Base-by-base conservation (phyloP, 306 rosid genomes). In the Elaeagnus macrophylla region DNA sequence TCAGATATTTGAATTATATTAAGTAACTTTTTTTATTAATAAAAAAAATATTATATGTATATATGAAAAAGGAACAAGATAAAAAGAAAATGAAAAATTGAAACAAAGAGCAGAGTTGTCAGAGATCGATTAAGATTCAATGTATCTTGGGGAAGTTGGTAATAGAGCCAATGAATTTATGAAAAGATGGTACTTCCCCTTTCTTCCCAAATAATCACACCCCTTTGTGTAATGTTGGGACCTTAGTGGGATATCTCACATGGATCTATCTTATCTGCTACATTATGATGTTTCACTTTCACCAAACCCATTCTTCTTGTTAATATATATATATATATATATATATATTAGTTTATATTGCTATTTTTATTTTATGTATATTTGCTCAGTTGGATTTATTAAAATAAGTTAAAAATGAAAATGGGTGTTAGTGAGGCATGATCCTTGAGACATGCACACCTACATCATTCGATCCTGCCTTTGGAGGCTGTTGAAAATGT, bases 361-460 rank as follows among this genome's bases (percentile, higher is more conserved):
- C 10, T 39, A 43, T 3, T 45, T 37, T 62, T 16, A 18, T 14
- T 39, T 39, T 59, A 12, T 1, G 32, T 37, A 53, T 8, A 54
- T 51, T 60, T 25, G 32, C 32, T 25, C 32, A 35, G 45, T 59
- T 11, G 25, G 50, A 48, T 52, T 46, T 6, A 18, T 12, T 18
- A 5, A 57, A 15, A 46, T 37, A 32, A 47, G 57, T n/a, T 32
- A 45, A 61, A 17, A 45, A 13, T 48, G 62, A 56, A 71, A 66
- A 58, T 51, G 76, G 67, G 20, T 56, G 69, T 50, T 60, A 51
- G 7, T 45, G 79, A 72, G 68, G 91, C 76, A 72, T 82, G 88
- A 88, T 82, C 61, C 77, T 66, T 59, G n/a, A 72, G 83, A 89
- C 93, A 80, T 37, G 67, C 72, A 74, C 95, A 80, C 53, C 38